A percentile compares a stretch with the other conserved stretches of the same genome.
Evolutionary conservation across 768 basidiomycete species (phyloP).

Genomic region (Dioszegia aurantiaca): DNA sequence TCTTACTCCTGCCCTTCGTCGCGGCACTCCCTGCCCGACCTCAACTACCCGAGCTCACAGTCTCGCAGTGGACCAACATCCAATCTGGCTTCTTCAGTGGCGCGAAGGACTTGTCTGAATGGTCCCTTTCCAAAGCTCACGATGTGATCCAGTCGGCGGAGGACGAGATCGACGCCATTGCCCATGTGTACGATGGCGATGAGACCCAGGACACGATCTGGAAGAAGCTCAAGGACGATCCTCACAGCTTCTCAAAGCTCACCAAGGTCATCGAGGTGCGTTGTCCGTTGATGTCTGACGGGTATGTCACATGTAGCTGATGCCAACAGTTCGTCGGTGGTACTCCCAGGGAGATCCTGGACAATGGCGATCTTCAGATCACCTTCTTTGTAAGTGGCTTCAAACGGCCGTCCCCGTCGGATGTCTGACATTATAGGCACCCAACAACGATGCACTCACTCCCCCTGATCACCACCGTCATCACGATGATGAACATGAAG

Average conservation of each 20-base stretch:
- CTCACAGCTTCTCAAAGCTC: slow-evolving; percentile 45
- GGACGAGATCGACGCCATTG: slow-evolving; percentile 19
- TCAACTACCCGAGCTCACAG: slow-evolving; percentile 30
- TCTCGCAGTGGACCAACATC: slow-evolving; percentile 36
- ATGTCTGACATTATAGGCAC: slow-evolving; percentile 22
- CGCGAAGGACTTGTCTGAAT: slow-evolving; percentile 27
- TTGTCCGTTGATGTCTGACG: not conserved
- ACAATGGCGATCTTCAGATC: slow-evolving; percentile 43
- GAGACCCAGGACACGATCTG: slow-evolving; percentile 49
- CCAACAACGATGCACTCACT: slow-evolving; percentile 49
- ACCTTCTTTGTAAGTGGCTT: slow-evolving; percentile 49
- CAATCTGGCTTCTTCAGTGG: slow-evolving; percentile 34
- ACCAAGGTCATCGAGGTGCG: slow-evolving; percentile 48
- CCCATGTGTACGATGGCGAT: slow-evolving; percentile 2
- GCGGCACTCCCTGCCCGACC: slow-evolving; percentile 9
- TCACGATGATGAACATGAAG: slow-evolving; percentile 34
- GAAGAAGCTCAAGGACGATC: slow-evolving; percentile 46
- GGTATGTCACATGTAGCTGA: not conserved
- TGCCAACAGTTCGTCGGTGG: slow-evolving; percentile 9
- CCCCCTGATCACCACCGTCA: slow-evolving; percentile 42
- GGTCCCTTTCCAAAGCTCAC: slow-evolving; percentile 37
- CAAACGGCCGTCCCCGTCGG: not conserved
- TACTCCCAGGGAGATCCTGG: slow-evolving; percentile 41
- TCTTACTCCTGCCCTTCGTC: slow-evolving; percentile 5
- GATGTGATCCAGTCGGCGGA: slow-evolving; percentile 24